A percentile compares a stretch with the other conserved stretches of the same genome.
phyloP scores from a whole-genome alignment of 805 yeast genomes.

The Pichia manshurica region DNA sequence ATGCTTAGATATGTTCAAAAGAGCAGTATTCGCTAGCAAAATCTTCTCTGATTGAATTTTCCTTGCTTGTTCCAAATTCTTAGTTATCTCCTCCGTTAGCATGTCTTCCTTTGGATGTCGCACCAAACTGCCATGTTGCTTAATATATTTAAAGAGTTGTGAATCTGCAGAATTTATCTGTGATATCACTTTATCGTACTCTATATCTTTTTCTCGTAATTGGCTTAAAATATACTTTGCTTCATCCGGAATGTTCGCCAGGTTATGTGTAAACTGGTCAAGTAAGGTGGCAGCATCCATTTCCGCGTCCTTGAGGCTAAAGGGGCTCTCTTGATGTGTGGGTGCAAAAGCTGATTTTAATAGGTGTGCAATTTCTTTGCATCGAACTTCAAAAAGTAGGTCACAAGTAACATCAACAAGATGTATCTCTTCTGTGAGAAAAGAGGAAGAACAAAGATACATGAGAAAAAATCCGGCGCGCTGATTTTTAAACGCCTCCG shows the following conservation, averaged over 20 bases:
- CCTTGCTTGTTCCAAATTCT: slow-evolving; percentile 56
- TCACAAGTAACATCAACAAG: too few relatives aligned
- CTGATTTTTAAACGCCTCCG: too few relatives aligned
- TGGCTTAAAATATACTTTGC: slow-evolving; percentile 76
- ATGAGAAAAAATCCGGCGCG: too few relatives aligned
- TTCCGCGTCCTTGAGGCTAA: background rate
- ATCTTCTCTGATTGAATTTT: slow-evolving; percentile 73
- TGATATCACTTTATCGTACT: slow-evolving; percentile 58
- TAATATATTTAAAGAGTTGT: slow-evolving; percentile 77
- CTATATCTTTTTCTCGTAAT: slow-evolving; percentile 61
- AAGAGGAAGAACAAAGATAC: too few relatives aligned
- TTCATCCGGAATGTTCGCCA: slow-evolving; percentile 85
- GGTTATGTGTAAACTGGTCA: slow-evolving; percentile 55
- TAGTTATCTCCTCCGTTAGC: slow-evolving; percentile 57
- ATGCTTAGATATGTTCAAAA: slow-evolving; percentile 72
- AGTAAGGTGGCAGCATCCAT: slow-evolving; percentile 90
- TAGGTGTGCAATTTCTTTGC: too few relatives aligned
- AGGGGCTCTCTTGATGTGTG: too few relatives aligned
- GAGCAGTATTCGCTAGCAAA: slow-evolving; percentile 74
- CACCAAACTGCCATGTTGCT: slow-evolving; percentile 73
- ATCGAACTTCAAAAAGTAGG: too few relatives aligned
- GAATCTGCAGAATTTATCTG: slow-evolving; percentile 66
- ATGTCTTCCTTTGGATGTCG: slow-evolving; percentile 78
- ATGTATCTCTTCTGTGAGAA: too few relatives aligned
- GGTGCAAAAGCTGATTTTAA: too few relatives aligned